A percentile compares a stretch with the other conserved stretches of the same genome.
Conservation (phyloP, 139 green algal species). For the Coelastrella sp. region DNA sequence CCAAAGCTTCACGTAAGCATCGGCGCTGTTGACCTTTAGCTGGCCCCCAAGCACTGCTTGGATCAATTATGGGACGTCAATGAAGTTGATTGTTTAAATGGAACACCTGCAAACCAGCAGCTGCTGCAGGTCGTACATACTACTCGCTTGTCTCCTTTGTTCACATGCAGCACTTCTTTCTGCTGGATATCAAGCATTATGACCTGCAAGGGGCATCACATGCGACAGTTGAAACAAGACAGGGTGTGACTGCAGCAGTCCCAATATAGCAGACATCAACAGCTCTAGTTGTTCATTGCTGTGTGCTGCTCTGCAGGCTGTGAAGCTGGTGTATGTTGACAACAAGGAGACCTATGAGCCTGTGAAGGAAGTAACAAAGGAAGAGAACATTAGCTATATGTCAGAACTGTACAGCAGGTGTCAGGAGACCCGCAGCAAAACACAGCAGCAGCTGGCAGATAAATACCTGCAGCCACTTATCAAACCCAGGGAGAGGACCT, state of each 20-base stretch:
- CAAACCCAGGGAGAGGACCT: neutral
- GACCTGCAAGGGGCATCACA: neutral
- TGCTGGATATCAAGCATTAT: too few species aligned
- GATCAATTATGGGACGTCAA: neutral
- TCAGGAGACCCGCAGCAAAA: conserved; percentile 45
- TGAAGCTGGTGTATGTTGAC: conserved; percentile 42
- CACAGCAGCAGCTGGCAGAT: conserved; percentile 27
- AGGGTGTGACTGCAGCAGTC: neutral
- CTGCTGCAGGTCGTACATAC: too few species aligned
- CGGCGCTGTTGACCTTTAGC: neutral
- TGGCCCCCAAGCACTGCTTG: neutral
- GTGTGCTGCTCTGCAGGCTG: conserved; percentile 10
- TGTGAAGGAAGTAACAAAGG: conserved; percentile 2
- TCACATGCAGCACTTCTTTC: too few species aligned
- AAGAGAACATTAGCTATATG: conserved; percentile 50
- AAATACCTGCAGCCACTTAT: conserved; percentile 46
- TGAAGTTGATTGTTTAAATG: too few species aligned
- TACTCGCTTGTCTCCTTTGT: too few species aligned
- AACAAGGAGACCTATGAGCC: conserved; percentile 8
- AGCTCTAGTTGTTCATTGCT: neutral
- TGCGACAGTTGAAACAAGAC: neutral
- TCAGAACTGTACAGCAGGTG: conserved; percentile 23
- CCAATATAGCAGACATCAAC: neutral
- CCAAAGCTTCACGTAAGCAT: conserved; percentile 22
- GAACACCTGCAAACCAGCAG: too few species aligned